These are phyloP conservation scores for Cryphonectria naterciae DNA, from an alignment of 2,329 filamentous ascomycete genomes.

Conservation along the genomic window DNA sequence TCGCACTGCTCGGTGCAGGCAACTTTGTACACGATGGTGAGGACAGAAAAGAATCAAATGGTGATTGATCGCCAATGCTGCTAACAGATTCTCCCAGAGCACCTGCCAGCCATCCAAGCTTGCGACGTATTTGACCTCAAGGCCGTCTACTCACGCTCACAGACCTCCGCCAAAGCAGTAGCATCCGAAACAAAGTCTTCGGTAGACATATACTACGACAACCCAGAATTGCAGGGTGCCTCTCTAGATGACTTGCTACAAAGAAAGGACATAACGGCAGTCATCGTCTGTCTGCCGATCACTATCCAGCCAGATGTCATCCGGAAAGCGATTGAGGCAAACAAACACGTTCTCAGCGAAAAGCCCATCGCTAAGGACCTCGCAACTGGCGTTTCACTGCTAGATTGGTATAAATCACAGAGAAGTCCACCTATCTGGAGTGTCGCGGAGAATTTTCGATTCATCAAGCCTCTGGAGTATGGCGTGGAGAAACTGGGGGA, in stretches of 20 bases:
- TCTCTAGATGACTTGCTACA: constrained; percentile 55
- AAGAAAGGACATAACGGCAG: constrained; percentile 57
- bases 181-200: constrained; percentile 35
- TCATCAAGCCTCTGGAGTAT: constrained; percentile 42
- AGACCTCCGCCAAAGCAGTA: constrained; percentile 57
- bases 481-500: constrained; percentile 33
- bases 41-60: constrained; percentile 11
- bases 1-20: constrained; percentile 42
- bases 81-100: constrained; percentile 31
- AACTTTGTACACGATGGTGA: constrained; percentile 39
- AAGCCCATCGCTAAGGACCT: constrained; percentile 68
- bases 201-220: constrained; percentile 29
- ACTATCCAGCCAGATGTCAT: constrained; percentile 61
- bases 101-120: constrained; percentile 61
- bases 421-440: constrained; percentile 50
- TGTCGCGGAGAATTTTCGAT: constrained; percentile 77
- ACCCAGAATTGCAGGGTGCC: constrained; percentile 35
- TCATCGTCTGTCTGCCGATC: constrained; percentile 68
- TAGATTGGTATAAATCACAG: constrained; percentile 39
- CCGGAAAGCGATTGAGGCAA: constrained; percentile 61
- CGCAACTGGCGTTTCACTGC: constrained; percentile 33
- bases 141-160: constrained; percentile 68
- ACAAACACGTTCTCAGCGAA: constrained; percentile 72
- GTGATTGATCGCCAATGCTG: not conserved
- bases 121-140: constrained; percentile 57